These are phyloP conservation scores for Chlorella sp. DNA, from an alignment of 139 green algal species.

Conservation along the genomic window DNA sequence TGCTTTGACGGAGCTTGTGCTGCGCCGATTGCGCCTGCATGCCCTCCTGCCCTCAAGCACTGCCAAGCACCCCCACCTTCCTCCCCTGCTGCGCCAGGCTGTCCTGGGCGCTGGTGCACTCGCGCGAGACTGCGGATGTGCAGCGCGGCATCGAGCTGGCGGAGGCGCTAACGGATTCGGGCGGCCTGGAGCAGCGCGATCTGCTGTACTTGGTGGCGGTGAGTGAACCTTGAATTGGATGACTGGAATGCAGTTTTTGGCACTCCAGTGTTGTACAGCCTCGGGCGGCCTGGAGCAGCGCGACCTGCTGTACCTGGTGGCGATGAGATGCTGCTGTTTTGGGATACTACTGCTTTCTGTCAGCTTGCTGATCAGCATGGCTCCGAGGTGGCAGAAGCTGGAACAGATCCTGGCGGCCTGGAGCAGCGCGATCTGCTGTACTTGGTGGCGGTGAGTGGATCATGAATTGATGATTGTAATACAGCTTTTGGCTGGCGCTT, in stretches of 20 bases:
- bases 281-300: too few species aligned
- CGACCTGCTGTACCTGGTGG: too few species aligned
- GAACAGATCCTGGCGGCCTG: background rate
- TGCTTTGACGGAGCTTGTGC: too few species aligned
- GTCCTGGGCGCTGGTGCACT: constrained; percentile 48
- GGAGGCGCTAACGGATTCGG: constrained; percentile 17
- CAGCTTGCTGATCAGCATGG: background rate
- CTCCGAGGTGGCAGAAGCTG: constrained; percentile 25
- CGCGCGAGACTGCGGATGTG: constrained; percentile 1
- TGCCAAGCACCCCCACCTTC: too few species aligned
- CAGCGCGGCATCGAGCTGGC: constrained; percentile 34
- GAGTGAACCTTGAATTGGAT: background rate
- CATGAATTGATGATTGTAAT: background rate
- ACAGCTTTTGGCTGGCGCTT: too few species aligned
- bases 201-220: constrained; percentile 31
- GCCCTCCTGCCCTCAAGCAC: too few species aligned
- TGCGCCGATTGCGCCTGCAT: too few species aligned
- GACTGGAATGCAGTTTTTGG: background rate
- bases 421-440: constrained; percentile 25
- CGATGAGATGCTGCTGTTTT: too few species aligned
- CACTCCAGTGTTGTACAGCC: background rate
- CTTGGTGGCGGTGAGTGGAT: background rate
- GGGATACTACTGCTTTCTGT: background rate
- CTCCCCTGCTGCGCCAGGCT: background rate
- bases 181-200: background rate